Base-by-base conservation (phyloP, 495 filamentous ascomycete genomes). In the Talaromyces adpressus region DNA sequence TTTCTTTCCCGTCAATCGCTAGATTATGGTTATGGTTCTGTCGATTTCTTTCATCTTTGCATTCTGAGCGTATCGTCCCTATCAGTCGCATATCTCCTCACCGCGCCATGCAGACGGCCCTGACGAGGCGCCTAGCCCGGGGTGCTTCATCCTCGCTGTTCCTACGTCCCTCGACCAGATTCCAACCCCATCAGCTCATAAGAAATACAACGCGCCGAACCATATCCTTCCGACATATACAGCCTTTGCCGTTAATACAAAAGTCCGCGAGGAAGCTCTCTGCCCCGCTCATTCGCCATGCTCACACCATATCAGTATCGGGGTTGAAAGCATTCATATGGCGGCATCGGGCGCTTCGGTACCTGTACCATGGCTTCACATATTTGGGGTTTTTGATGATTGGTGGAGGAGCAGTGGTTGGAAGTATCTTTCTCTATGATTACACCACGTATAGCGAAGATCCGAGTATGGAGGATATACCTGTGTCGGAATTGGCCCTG, bases 361-460 rank as follows among this genome's bases (percentile, higher is more conserved):
- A 22, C 11, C 22, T 64, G 1, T 64, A 64, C 56, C 62, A 82
- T 63, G 70, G 73, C 1, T 82, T 87, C 62, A 76, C 82, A 25
- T 84, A 79, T 66, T 77, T 81, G 20, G 89, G 89, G 18, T 78
- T 87, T 62, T 80, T 89, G 63, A 78, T 85, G 30, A 59, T 87
- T 30, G 75, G 82, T 47, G 71, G 76, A 56, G 79, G 83, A 39
- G 76, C 73, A 11, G 65, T 83, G 3, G 81, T 98, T 3, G 70
- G 91, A 29, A 90, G 82, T 12, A 96, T 99, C 81, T 98, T 99
- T 77, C 67, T 94, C 68, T 99, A 97, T 75, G 95, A 99, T 81
- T 87, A 91, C 16, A 89, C 85, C 54, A 98, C 95, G 11, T 98
- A 98, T 74, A 85, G 85, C 52, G 87, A 90, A 63, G 77, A 84